Evolutionary conservation across 805 yeast species (phyloP), one percentile per base, ranked within the genome.

Genomic region (Maudiozyma turicensis): DNA sequence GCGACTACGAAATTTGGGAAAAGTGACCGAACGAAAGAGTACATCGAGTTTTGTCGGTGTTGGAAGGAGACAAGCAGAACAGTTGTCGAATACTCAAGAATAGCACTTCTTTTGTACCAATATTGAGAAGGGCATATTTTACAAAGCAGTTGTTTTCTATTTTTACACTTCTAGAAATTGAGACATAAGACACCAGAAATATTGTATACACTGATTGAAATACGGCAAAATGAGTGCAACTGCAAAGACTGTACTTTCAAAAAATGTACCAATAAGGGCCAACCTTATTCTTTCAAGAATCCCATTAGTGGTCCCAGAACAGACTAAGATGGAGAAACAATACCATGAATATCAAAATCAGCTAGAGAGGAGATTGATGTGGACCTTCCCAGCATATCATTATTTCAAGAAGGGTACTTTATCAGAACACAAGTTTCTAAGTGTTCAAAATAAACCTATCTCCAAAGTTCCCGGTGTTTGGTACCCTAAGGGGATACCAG

Each of bases 381-480:
- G 96, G 96, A 89, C 98, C 0, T 93, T 93, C 67, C 98, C 99
- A 5, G 81, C 84, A 58, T 88, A 88, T 78, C 90, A 81, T 64
- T 93, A 90, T 70, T 93, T 82, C 72, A 86, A 84, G 62, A 82
- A 78, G 58, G 98, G 98, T 53, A 84, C 97, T 1, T 72, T 93
- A 53, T 80, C 95, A 3, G 96, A 88, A 64, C 86, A 88, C 63
- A 79, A 78, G 57, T 91, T 80, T 68, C 69, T 82, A 47, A 79
- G 80, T 57, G 82, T 83, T 32, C 95, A 91, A 64, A 77, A 74
- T 51, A 82, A 82, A 48, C 95, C 96, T 7, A 78, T 81, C 4
- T 75, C 80, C 38, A 79, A 80, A 53, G 82, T 82, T 52, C 84
- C 86, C 20, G 84, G 81, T 53, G 84, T 86, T 35, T 85, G 82